Evolutionary conservation across 129 eudicot genomes (phyloP), one percentile per base, ranked within the genome.

Genomic region (Centrapalus pauciflorus): DNA sequence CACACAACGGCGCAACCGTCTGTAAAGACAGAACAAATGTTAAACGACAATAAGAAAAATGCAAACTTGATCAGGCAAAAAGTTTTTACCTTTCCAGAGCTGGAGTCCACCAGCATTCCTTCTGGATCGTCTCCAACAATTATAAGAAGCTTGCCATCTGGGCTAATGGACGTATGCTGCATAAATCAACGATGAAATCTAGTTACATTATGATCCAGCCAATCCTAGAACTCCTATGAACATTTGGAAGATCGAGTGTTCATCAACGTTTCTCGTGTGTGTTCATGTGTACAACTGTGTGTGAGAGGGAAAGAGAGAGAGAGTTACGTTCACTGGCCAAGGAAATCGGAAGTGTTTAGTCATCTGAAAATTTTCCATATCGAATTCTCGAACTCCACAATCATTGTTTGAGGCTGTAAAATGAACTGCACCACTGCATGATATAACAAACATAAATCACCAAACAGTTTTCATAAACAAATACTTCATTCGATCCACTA

Each of bases 391-490:
- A 19, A 90, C 97, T 37, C 89, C 97, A 60, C 81, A 76, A 55
- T 90, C 97, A 70, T 90, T 90, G 72, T 87, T 90, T 51, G 95
- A 87, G 58, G 97, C 97, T n/a, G 80, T 84, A 49, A 90, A 82
- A 76, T 84, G 97, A 59, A 82, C 38, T 55, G 95, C 95, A 63
- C 97, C 97, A 73, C 97, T 90, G 84, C 55, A 76, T 54, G 23
- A 60, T 26, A 10, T 27, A 12, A 7, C 1, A 29, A 58, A 60
- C 9, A 61, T 5, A 48, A n/a, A n/a, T 67, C 27, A 64, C 23
- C 66, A 56, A 20, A 61, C 7, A 8, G 48, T 56, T n/a, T n/a
- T 29, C 27, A 56, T 11, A 25, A 19, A 8, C 12, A 7, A 25
- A 62, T 61, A 10, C 10, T 20, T 9, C 21, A 2, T 27, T 8